Percentiles rank a stretch among this genome's conserved stretches.
Conservation (phyloP, 2,329 filamentous ascomycete species). For the Berkeleyomyces rouxiae region DNA sequence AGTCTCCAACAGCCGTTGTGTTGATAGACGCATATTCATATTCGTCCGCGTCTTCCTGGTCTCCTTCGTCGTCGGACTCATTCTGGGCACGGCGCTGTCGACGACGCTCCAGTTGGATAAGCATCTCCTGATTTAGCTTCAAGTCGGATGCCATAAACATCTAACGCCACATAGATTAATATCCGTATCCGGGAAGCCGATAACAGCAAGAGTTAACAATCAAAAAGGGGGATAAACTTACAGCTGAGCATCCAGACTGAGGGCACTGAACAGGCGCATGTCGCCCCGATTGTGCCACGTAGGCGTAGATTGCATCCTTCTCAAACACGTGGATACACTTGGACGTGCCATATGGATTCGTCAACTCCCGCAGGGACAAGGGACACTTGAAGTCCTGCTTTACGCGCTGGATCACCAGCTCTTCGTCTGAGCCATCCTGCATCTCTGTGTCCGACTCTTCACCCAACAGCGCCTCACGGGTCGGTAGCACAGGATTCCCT, state of each 20-base stretch:
- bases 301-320: constrained; percentile 42
- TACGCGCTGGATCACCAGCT: constrained; percentile 49
- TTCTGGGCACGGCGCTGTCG: background rate
- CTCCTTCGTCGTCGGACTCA: constrained; percentile 7
- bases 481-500: constrained; percentile 24
- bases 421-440: constrained; percentile 43
- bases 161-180: background rate
- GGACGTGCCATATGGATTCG: constrained; percentile 47
- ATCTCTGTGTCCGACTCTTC: constrained; percentile 30
- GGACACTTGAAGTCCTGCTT: constrained; percentile 53
- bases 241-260: constrained; percentile 32
- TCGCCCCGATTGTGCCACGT: constrained; percentile 38
- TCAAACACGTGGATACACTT: constrained; percentile 62
- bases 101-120: constrained; percentile 5
- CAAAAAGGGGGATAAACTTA: constrained; percentile 19
- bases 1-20: background rate
- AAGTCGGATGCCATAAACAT: constrained; percentile 2
- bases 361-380: constrained; percentile 46
- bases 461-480: constrained; percentile 13
- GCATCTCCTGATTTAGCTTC: constrained; percentile 2
- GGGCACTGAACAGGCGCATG: constrained; percentile 6
- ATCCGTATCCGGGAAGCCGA: too few relatives aligned
- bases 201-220: background rate
- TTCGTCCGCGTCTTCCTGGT: constrained; percentile 5
- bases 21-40: constrained; percentile 8